Evolutionary conservation across 1,284 basidiomycete genomes (phyloP).

Genomic region (Exsudoporus floridanus): DNA sequence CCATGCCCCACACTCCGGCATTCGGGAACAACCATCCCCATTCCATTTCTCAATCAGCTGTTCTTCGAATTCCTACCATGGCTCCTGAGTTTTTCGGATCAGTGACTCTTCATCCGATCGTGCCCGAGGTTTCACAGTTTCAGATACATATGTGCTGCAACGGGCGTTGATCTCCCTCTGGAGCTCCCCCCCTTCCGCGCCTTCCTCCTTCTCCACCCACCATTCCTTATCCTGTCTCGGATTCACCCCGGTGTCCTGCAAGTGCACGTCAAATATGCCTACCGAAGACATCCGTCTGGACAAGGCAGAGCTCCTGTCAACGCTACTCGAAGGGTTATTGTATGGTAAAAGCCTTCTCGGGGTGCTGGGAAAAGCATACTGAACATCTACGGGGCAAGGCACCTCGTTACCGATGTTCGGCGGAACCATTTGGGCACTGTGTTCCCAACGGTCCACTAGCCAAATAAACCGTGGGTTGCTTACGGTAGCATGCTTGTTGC

Average conservation of each 20-base stretch:
- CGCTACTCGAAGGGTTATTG: background rate
- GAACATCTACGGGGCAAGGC: background rate
- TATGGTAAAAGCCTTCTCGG: background rate
- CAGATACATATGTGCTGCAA: no score
- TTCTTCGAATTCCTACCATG: no score
- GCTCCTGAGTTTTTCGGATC: no score
- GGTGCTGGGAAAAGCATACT: background rate
- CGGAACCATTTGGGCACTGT: constrained; percentile 5
- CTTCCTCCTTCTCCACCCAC: background rate
- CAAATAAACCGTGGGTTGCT: constrained; percentile 1
- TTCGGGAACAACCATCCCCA: no score
- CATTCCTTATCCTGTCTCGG: background rate
- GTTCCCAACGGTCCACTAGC: background rate
- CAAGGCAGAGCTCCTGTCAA: background rate
- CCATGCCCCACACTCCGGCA: no score
- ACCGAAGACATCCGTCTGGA: background rate
- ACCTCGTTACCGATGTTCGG: constrained; percentile 10
- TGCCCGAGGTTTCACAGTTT: no score
- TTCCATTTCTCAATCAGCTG: no score
- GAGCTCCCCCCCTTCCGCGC: no score
- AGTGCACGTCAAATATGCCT: background rate
- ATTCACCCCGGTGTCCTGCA: background rate
- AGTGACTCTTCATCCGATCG: no score
- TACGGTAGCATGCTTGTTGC: background rate
- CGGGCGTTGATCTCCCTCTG: no score